Conservation (phyloP, 164 flowering plant species). For the Stephania cephalantha region DNA sequence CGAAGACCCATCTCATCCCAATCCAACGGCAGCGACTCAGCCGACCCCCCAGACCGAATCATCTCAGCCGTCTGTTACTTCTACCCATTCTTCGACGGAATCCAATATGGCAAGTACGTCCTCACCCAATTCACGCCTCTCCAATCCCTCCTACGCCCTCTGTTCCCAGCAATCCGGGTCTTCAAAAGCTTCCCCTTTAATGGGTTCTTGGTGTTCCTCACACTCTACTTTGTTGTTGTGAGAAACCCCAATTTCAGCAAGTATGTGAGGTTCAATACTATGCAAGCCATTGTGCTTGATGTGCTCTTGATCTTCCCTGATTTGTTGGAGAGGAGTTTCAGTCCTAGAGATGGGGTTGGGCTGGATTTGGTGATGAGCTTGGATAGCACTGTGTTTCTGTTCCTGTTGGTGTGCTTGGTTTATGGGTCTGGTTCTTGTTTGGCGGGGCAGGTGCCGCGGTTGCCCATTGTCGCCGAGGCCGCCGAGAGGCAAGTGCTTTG, state of each 20-base stretch:
- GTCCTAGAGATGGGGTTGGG: conserved; percentile 71
- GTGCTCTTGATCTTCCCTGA: conserved; percentile 90
- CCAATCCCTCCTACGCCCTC: conserved; percentile 59
- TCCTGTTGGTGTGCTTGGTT: conserved; percentile 66
- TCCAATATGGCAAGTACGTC: conserved; percentile 84
- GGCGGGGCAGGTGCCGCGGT: conserved; percentile 80
- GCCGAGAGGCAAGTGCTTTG: conserved; percentile 91
- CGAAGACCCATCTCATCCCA: conserved; percentile 11
- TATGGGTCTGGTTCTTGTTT: conserved; percentile 83
- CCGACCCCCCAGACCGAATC: conserved; percentile 63
- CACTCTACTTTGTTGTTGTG: conserved; percentile 85
- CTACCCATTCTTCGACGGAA: conserved; percentile 91
- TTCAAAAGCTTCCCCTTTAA: conserved; percentile 91
- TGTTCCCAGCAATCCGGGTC: conserved; percentile 68
- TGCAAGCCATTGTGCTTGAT: conserved; percentile 96
- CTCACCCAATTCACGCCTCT: conserved; percentile 70
- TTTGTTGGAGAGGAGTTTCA: conserved; percentile 70
- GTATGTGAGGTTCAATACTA: conserved; percentile 92
- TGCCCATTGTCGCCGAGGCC: conserved; percentile 97
- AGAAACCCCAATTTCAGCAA: conserved; percentile 77
- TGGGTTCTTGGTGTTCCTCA: conserved; percentile 72
- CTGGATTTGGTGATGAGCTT: conserved; percentile 88
- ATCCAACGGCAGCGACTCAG: conserved; percentile 40
- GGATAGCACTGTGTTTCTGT: conserved; percentile 91
- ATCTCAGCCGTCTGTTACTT: conserved; percentile 85